Evolutionary conservation across 1,284 basidiomycete genomes (phyloP), one percentile per base, ranked within the genome.

Genomic region (Moesziomyces globuligerus): DNA sequence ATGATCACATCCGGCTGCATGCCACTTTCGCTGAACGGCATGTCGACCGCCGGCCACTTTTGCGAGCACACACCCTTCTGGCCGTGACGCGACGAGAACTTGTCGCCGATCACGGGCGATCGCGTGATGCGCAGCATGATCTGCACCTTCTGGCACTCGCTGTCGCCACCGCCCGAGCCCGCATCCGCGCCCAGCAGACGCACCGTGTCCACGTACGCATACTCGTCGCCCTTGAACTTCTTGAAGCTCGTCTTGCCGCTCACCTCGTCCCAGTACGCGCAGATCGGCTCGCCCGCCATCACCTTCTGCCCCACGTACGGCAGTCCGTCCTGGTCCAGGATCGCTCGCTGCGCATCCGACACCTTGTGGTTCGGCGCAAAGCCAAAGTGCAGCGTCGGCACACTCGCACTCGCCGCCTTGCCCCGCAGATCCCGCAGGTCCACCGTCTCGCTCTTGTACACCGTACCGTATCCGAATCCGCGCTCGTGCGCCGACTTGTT

Each of bases 61-160:
- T 98, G 96, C 53, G 95, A 98, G 83, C 94, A 98, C 40, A 99
- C 94, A 87, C 96, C 96, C 84, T 99, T 99, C 84, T 99, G 96
- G 40, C 96, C 96, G 83, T 99, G 96, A 48, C 96, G 89, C 1
- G 95, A 98, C 0, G 94, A 97, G 84, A 98, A 99, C 85, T 98
- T 98, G 86, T 99, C 96, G 43, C 96, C 96, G 52, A 99, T 98
- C 59, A 98, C 93, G 38, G 96, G 96, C 8, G 93, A 88, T 78
- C 96, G 92, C 21, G 94, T 91, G 75, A 99, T 92, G 32, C 96
- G 89, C 41, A 98, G 86, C 39, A 93, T 96, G 83, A 99, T 87
- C 76, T 98, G 93, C 45, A 98, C 86, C 84, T 95, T 97, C 81
- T 95, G 93, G 24, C 93, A 87, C 83, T 94, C 92, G 6, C 87